Conservation (phyloP, 2,329 filamentous ascomycete genomes). For the Nannizziopsis barbatae region DNA sequence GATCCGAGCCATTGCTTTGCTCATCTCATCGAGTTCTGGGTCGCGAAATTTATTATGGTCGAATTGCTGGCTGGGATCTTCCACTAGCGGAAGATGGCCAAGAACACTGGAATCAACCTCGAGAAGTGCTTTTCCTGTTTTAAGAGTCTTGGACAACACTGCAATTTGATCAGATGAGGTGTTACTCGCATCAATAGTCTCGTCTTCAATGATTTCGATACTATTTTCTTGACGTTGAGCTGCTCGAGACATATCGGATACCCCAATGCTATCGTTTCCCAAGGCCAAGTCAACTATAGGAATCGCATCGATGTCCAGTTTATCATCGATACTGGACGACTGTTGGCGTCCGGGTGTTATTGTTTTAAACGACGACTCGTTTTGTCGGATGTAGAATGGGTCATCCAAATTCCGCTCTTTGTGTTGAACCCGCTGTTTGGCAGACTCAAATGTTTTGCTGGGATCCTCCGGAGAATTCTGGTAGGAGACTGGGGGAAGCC, state of each 20-base stretch:
- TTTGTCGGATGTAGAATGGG: conserved; percentile 74
- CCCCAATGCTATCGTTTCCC: conserved; percentile 27
- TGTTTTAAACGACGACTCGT: conserved; percentile 45
- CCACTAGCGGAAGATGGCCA: conserved; percentile 58
- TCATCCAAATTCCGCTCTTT: conserved; percentile 79
- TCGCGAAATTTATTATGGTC: conserved; percentile 56
- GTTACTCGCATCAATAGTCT: conserved; percentile 49
- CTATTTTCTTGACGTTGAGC: conserved; percentile 38
- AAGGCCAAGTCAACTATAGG: conserved; percentile 89
- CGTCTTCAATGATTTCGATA: conserved; percentile 60
- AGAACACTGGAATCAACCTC: conserved; percentile 72
- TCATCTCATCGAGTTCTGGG: conserved; percentile 79
- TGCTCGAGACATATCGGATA: conserved; percentile 5
- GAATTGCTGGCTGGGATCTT: conserved; percentile 24
- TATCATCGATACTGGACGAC: conserved; percentile 55
- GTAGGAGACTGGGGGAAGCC: conserved; percentile 26
- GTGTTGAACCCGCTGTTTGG: conserved; percentile 63
- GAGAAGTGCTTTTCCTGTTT: conserved; percentile 55
- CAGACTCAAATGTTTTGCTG: conserved; percentile 60
- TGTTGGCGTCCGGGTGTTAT: conserved; percentile 73
- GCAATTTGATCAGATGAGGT: conserved; percentile 47
- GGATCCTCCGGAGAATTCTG: conserved; percentile 21
- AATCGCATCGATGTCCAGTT: conserved; percentile 85
- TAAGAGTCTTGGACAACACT: conserved; percentile 26
- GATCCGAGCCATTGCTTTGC: conserved; percentile 74